Evolutionary conservation across 805 yeast species (phyloP).

Genomic region (Starmerella bombicola): DNA sequence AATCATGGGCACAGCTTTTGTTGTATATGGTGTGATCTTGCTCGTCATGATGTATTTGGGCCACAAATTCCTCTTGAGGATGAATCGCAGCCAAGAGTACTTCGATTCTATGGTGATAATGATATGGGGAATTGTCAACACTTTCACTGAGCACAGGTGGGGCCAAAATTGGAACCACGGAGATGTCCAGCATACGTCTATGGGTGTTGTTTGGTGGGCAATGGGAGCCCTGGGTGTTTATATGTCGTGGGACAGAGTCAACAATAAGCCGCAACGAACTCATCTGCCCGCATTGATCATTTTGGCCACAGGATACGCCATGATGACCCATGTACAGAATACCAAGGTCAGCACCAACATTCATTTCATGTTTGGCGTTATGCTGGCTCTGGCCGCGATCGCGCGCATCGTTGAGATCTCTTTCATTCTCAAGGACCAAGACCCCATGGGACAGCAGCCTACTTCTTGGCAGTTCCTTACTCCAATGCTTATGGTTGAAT

Average conservation of each 20-base stretch:
- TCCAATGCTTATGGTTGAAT: slow-evolving; percentile 60
- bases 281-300: slow-evolving; percentile 72
- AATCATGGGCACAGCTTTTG: slow-evolving; percentile 85
- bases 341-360: slow-evolving; percentile 70
- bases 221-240: slow-evolving; percentile 81
- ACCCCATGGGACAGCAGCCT: slow-evolving; percentile 35
- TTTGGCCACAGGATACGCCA: slow-evolving; percentile 84
- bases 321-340: slow-evolving; percentile 79
- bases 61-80: slow-evolving; percentile 39
- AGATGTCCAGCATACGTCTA: slow-evolving; percentile 87
- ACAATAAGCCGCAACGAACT: slow-evolving; percentile 40
- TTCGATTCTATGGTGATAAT: slow-evolving; percentile 73
- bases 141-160: slow-evolving; percentile 96
- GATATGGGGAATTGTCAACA: slow-evolving; percentile 83
- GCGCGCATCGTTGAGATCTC: slow-evolving; percentile 67
- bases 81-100: slow-evolving; percentile 61
- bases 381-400: slow-evolving; percentile 66
- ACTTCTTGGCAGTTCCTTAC: slow-evolving; percentile 76
- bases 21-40: slow-evolving; percentile 64
- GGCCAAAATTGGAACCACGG: slow-evolving; percentile 89
- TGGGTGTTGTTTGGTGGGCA: slow-evolving; percentile 96
- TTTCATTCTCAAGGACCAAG: slow-evolving; percentile 52
- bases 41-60: slow-evolving; percentile 56
- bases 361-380: slow-evolving; percentile 74
- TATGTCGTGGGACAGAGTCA: slow-evolving; percentile 47